phyloP scores from a whole-genome alignment of 768 basidiomycete genomes.

The Postia placenta region DNA sequence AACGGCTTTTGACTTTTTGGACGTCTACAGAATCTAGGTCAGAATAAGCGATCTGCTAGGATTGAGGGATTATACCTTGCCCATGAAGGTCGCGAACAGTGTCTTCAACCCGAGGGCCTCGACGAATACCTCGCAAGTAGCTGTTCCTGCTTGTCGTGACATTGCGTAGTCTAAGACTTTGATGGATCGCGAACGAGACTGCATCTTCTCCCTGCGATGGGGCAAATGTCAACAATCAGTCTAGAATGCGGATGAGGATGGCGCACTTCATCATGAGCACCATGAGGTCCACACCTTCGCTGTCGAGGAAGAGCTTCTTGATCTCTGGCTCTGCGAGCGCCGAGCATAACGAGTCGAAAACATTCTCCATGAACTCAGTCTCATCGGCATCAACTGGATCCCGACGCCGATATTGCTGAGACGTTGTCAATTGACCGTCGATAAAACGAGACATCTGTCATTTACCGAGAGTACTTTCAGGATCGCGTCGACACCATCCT shows the following conservation, averaged over 20 bases:
- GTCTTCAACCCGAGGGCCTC: slow-evolving; percentile 86
- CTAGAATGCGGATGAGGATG: neutral
- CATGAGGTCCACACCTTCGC: slow-evolving; percentile 96
- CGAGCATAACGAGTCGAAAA: slow-evolving; percentile 88
- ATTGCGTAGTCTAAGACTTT: slow-evolving; percentile 90
- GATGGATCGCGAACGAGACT: slow-evolving; percentile 77
- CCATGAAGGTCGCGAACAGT: slow-evolving; percentile 89
- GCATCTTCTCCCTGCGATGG: slow-evolving; percentile 63
- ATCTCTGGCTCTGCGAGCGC: slow-evolving; percentile 70
- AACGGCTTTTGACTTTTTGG: slow-evolving; percentile 60
- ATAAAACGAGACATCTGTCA: slow-evolving; percentile 4
- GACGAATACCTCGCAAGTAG: slow-evolving; percentile 78
- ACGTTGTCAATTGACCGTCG: neutral
- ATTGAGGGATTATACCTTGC: slow-evolving; percentile 46
- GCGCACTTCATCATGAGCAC: slow-evolving; percentile 94
- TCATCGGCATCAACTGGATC: slow-evolving; percentile 89
- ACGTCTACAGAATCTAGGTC: neutral
- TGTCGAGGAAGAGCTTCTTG: slow-evolving; percentile 78
- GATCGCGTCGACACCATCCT: slow-evolving; percentile 71
- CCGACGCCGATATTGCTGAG: slow-evolving; percentile 78
- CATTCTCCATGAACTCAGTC: slow-evolving; percentile 96
- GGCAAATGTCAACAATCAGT: neutral
- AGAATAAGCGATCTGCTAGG: neutral
- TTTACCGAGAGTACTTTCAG: slow-evolving; percentile 80
- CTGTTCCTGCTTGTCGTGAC: slow-evolving; percentile 65